These are phyloP conservation scores for Hypoxylon sp. DNA, from an alignment of 2,329 filamentous ascomycete genomes.

Conservation along the genomic window DNA sequence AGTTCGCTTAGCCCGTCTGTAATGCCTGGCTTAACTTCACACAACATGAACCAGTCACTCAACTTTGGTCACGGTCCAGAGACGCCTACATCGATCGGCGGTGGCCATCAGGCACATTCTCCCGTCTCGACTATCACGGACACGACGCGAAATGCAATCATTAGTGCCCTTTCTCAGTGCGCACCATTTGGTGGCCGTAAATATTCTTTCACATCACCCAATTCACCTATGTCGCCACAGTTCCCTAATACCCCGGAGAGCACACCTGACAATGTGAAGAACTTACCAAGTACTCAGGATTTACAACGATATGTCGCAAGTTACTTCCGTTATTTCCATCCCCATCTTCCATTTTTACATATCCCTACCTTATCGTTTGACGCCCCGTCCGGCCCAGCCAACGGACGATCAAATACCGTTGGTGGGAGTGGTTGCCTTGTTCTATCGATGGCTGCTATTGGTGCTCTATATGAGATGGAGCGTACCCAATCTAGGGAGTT, in stretches of 20 bases:
- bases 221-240: constrained; percentile 69
- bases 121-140: constrained; percentile 76
- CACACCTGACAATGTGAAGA: constrained; percentile 67
- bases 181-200: constrained; percentile 71
- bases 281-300: constrained; percentile 84
- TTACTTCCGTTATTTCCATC: constrained; percentile 93
- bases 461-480: constrained; percentile 85
- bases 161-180: constrained; percentile 72
- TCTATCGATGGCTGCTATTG: constrained; percentile 86
- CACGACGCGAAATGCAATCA: constrained; percentile 72
- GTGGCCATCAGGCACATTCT: constrained; percentile 71
- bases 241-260: constrained; percentile 64
- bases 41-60: constrained; percentile 75
- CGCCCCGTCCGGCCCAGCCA: constrained; percentile 76
- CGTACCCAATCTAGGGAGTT: constrained; percentile 83
- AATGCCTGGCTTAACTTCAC: constrained; percentile 74
- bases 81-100: constrained; percentile 79
- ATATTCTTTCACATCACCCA: constrained; percentile 73
- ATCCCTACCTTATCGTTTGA: constrained; percentile 93
- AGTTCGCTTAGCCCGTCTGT: constrained; percentile 80
- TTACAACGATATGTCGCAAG: constrained; percentile 91
- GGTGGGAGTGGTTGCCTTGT: constrained; percentile 90
- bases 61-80: constrained; percentile 77
- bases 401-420: constrained; percentile 71
- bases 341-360: constrained; percentile 94